A percentile compares a stretch with the other conserved stretches of the same genome.
phyloP scores from a whole-genome alignment of 2,329 filamentous ascomycete species.

The Neonectria neomacrospora region DNA sequence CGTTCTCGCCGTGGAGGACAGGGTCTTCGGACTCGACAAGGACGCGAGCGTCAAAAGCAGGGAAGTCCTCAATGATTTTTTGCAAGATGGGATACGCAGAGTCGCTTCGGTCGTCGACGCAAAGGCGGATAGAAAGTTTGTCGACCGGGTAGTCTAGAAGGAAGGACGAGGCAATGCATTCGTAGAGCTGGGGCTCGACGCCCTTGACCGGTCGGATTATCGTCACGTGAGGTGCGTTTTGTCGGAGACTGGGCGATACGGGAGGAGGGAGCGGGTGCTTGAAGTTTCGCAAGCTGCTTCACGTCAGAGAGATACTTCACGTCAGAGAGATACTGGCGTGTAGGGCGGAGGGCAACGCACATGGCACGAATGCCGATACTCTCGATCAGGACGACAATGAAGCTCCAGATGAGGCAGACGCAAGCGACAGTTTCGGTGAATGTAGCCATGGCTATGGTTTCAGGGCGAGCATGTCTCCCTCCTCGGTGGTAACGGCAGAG shows the following conservation, averaged over 20 bases:
- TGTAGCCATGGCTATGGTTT: slow-evolving; percentile 40
- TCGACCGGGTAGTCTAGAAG: slow-evolving; percentile 81
- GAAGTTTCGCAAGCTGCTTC: slow-evolving; percentile 62
- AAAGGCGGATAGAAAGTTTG: slow-evolving; percentile 84
- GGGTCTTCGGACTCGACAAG: slow-evolving; percentile 87
- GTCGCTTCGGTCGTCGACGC: slow-evolving; percentile 79
- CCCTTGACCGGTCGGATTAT: slow-evolving; percentile 94
- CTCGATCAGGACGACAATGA: slow-evolving; percentile 64
- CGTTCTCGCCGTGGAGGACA: slow-evolving; percentile 65
- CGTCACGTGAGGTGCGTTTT: slow-evolving; percentile 81
- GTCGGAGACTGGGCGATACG: slow-evolving; percentile 61
- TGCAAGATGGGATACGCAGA: slow-evolving; percentile 80
- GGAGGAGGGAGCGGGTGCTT: slow-evolving; percentile 61
- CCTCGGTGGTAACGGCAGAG: slow-evolving; percentile 3
- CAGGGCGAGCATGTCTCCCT: slow-evolving; percentile 14
- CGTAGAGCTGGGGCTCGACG: slow-evolving; percentile 88
- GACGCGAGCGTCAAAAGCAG: slow-evolving; percentile 75
- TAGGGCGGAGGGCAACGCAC: slow-evolving; percentile 51
- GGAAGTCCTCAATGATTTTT: slow-evolving; percentile 78
- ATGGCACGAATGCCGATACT: slow-evolving; percentile 66
- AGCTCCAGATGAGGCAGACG: slow-evolving; percentile 64
- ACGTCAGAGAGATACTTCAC: slow-evolving; percentile 17
- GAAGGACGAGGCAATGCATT: slow-evolving; percentile 90
- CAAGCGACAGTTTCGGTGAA: slow-evolving; percentile 55
- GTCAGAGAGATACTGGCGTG: too few species aligned